Evolutionary conservation across 352 stramenopile species (phyloP), one percentile per base, ranked within the genome.

Genomic region (Elongisporangium undulatum): DNA sequence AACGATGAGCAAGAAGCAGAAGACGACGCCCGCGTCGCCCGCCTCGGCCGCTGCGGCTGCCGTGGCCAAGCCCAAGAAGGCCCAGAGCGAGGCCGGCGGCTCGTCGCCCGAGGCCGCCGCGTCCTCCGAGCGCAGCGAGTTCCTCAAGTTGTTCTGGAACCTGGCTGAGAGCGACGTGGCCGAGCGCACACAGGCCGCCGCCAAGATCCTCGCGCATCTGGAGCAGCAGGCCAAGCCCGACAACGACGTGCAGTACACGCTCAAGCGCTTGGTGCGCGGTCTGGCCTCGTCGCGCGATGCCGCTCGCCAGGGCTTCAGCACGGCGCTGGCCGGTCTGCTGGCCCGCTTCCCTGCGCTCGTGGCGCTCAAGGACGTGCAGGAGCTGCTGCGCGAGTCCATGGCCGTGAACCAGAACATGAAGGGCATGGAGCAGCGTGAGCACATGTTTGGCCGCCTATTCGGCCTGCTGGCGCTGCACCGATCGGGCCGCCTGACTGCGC

Each of bases 361-460:
- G 10, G 41, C 72, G 23, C 58, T 94, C 19, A 61, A 69, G 26
- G 73, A 79, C 50, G 80, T 90, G 41, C 72, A 89, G 23, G 62
- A 72, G 22, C 63, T 92, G 53, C 63, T 95, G 53, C 67, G 68
- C 22, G 79, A 91, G 4, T 69, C 86, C 56, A 96, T 95, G 84
- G 71, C 95, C 63, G 71, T 92, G 26, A 79, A 81, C 51, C 74
- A 69, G 52, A 85, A 74, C 58, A 95, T 97, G 84, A 97, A 96
- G 65, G 85, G 85, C 58, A 93, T 95, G 81, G 91, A 97, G 63
- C 89, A 97, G 74, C 80, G 91, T 55, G 91, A 97, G 60, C 82
- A 95, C 75, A 87, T 96, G 79, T 95, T 97, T 63, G 91, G 91
- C 17, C 87, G 88, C 17, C 71, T 97, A 20, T 96, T 97, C 56